Evolutionary conservation across 192 early-diverging fungal species (phyloP), one percentile per base, ranked within the genome.

Genomic region (Coemansia sp.): DNA sequence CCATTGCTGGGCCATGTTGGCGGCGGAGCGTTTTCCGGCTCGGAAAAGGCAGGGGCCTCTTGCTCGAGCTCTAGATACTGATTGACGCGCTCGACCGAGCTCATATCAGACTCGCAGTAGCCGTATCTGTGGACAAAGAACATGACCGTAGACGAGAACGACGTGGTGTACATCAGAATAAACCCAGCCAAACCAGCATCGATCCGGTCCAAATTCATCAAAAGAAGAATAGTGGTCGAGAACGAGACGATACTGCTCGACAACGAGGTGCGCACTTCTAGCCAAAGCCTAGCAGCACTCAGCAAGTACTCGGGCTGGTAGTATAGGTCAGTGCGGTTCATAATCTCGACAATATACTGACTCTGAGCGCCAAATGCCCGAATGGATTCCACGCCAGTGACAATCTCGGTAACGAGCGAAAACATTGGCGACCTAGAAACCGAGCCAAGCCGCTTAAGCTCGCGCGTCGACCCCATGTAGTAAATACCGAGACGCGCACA

Each of bases 131-230:
- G 88, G 49, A 96, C 83, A 35, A 92, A 57, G 91, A 92, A 95
- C 32, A 92, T 76, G 57, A 94, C 74, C 43, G 88, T 86, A 35
- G 85, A 84, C 1, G 93, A 91, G 72, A 98, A 95, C 67, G 86
- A 88, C n/a, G 94, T 77, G 0, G 95, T 77, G 67, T 97, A 95
- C 58, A 86, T 86, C 39, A 98, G 81, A 64, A 87, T 84, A 33
- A 98, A 83, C 19, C 93, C 96, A 53, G 94, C 92, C 78, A 92
- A 84, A 23, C 95, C 95, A 9, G 94, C 89, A 65, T 90, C 88
- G 30, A 85, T 69, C 5, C 66, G 67, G 17, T 62, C 44, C n/a
- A 33, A 47, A 28, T 43, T 69, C 64, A 75, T 71, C 7, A 93
- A 16, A 52, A 95, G 78, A 28, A 90, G 72, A 16, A 92, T 52